Evolutionary conservation across 805 yeast species (phyloP).

Genomic region (Starmerella powellii): DNA sequence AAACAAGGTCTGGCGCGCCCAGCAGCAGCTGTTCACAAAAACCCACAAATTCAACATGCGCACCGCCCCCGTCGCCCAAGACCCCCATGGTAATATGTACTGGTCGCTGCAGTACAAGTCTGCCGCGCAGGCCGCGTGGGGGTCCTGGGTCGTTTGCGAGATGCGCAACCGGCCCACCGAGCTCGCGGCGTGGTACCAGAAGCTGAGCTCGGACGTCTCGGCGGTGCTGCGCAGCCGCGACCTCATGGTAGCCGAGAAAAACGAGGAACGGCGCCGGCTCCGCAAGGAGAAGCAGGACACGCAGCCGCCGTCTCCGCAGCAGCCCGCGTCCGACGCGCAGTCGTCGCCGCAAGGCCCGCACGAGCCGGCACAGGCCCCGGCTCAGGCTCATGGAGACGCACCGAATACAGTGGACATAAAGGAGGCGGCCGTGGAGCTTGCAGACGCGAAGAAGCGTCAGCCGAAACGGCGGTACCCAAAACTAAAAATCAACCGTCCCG

Average conservation of each 20-base stretch:
- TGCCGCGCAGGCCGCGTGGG: slow-evolving; percentile 26
- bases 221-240: slow-evolving; percentile 13
- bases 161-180: slow-evolving; percentile 14
- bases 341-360: too few relatives aligned
- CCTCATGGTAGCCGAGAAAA: slow-evolving; percentile 12
- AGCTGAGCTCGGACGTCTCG: slow-evolving; percentile 11
- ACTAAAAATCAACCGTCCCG: slow-evolving; percentile 12
- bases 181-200: slow-evolving; percentile 6
- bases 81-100: slow-evolving; percentile 28
- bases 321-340: too few relatives aligned
- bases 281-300: background rate
- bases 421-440: background rate
- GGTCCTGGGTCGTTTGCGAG: slow-evolving; percentile 29
- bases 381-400: too few relatives aligned
- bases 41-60: slow-evolving; percentile 26
- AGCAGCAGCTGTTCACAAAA: slow-evolving; percentile 24
- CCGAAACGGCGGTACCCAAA: slow-evolving; percentile 17
- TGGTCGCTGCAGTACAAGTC: slow-evolving; percentile 31
- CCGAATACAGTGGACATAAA: too few relatives aligned
- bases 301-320: background rate
- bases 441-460: background rate
- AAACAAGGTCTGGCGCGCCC: slow-evolving; percentile 23
- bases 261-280: slow-evolving; percentile 8
- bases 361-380: too few relatives aligned
- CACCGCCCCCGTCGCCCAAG: slow-evolving; percentile 28